phyloP scores from a whole-genome alignment of 164 flowering plant species.

The Houttuynia cordata region DNA sequence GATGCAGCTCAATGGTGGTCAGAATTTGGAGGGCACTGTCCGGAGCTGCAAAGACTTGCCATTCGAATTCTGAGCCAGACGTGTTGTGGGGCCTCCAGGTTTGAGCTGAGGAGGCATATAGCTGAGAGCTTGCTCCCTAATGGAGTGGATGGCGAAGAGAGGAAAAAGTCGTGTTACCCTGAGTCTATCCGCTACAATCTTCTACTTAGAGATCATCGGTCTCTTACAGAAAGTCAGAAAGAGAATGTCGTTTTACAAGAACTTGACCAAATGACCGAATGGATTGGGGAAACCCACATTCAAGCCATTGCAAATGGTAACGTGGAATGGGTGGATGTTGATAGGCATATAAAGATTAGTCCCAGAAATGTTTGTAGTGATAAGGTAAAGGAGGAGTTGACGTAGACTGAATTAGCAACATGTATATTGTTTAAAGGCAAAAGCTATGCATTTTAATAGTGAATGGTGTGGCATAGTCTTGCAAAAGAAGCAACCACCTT shows the following conservation, averaged over 20 bases:
- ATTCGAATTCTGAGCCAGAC: conserved; percentile 43
- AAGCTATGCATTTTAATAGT: too few relatives aligned
- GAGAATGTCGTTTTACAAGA: conserved; percentile 8
- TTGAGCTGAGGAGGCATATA: conserved; percentile 29
- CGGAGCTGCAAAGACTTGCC: conserved; percentile 50
- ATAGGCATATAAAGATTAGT: not conserved
- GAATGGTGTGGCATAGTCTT: not conserved
- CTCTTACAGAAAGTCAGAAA: not conserved
- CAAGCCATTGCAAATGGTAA: not conserved
- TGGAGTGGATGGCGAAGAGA: conserved; percentile 22
- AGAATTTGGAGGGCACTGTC: conserved; percentile 34
- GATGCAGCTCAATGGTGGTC: conserved; percentile 62
- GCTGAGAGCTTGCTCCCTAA: conserved; percentile 32
- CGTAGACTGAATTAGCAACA: not conserved
- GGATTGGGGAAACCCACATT: conserved; percentile 14
- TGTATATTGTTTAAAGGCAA: not conserved
- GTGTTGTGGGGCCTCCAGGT: conserved; percentile 38
- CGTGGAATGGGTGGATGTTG: not conserved
- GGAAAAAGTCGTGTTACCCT: conserved; percentile 17
- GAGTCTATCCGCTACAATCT: conserved; percentile 28
- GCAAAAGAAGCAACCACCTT: not conserved
- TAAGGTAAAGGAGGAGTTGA: conserved; percentile 8
- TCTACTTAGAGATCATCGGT: conserved; percentile 13
- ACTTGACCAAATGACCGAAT: conserved; percentile 18
- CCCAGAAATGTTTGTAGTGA: not conserved